Conservation (phyloP, 1,284 basidiomycete genomes). For the Marasmius fiardii region DNA sequence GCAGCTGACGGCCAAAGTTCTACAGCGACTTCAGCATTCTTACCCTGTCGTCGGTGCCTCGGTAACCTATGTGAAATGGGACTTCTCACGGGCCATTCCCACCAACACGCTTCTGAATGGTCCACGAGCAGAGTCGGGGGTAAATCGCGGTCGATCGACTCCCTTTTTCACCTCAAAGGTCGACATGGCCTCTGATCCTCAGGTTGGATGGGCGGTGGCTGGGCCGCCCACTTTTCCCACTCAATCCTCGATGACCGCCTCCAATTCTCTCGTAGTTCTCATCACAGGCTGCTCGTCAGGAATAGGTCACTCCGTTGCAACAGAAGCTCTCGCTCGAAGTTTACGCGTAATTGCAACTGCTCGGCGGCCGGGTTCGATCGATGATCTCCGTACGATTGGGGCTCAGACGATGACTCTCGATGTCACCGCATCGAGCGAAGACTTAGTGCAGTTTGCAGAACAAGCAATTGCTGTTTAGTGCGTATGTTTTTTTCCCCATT, state of each 20-base stretch:
- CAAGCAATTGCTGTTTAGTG: constrained; percentile 15
- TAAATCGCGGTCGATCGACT: too few relatives aligned
- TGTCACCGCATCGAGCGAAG: constrained; percentile 2
- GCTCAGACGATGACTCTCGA: constrained; percentile 6
- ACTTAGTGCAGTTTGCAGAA: constrained; percentile 11
- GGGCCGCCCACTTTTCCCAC: too few relatives aligned
- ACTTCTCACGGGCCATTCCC: too few relatives aligned
- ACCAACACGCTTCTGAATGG: too few relatives aligned
- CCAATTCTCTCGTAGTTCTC: constrained; percentile 13
- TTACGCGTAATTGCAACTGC: constrained; percentile 13
- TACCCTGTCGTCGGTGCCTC: too few relatives aligned
- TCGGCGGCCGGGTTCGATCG: constrained; percentile 6
- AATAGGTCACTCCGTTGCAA: constrained; percentile 13
- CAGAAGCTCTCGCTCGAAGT: constrained; percentile 3
- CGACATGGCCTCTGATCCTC: too few relatives aligned
- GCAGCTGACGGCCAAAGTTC: too few relatives aligned
- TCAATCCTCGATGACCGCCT: neutral
- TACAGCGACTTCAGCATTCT: too few relatives aligned
- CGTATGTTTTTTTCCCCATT: neutral
- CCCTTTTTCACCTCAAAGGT: too few relatives aligned
- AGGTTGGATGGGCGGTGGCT: too few relatives aligned
- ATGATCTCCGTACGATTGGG: constrained; percentile 5
- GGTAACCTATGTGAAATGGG: too few relatives aligned
- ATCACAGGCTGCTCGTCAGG: constrained; percentile 21
- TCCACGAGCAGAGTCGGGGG: too few relatives aligned